Evolutionary conservation across 495 filamentous ascomycete species (phyloP), one percentile per base, ranked within the genome.

Genomic region (Trichoderma asperelloides): DNA sequence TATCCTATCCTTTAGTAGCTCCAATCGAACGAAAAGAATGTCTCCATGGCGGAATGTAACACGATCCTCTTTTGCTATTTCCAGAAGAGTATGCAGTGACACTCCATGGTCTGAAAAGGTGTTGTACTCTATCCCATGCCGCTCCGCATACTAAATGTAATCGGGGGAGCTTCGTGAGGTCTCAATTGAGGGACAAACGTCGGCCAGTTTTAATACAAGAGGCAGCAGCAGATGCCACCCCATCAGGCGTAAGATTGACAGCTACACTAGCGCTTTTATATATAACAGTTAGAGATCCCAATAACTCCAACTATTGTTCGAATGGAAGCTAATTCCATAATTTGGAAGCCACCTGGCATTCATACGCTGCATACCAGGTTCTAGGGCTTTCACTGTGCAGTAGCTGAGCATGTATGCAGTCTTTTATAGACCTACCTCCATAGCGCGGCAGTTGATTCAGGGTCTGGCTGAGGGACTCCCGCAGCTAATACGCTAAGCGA

Each of bases 21-120:
- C 84, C 84, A 5, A 74, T 79, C 83, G 81, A 49, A 86, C 74
- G 67, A 86, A 79, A 25, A 85, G 75, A 65, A 86, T 82, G 67
- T 85, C 84, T 30, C 82, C 84, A 2, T 70, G 74, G 0, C 76
- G 75, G 45, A 81, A 78, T 1, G 66, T 72, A 6, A 75, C 72
- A 4, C 74, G 68, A 25, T 75, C 69, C 30, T 75, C 71, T 51
- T 75, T 74, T 1, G 68, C 68, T 27, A 79, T 71, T 4, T 69
- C 67, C 1, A 67, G 62, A 15, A 71, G 64, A 30, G 66, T 64
- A 15, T 60, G 37, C 1, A 71, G 55, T 4, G 63, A 41, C 8
- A 65, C 37, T n/a, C 13, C 63, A 43, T 65, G 63, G 63, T 41
- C 33, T 6, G 28, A 39, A 47, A 71, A 67, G 13, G 69, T 49